A percentile compares a stretch with the other conserved stretches of the same genome.
Evolutionary conservation across 768 basidiomycete genomes (phyloP).

Genomic region (Naganishia vishniacii): DNA sequence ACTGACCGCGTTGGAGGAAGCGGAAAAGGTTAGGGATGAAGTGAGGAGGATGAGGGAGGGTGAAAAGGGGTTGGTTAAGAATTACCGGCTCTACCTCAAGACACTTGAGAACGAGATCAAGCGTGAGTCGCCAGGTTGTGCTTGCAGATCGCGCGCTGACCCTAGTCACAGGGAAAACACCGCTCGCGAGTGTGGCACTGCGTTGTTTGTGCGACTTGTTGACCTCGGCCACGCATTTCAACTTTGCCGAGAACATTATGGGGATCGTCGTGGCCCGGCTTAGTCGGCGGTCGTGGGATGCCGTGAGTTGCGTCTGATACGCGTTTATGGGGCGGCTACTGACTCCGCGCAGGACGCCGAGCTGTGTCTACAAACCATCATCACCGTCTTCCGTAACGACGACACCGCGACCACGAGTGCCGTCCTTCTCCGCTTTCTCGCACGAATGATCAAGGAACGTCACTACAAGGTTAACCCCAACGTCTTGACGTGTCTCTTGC

Average conservation of each 20-base stretch:
- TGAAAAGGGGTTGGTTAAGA: constrained; percentile 83
- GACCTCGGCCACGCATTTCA: constrained; percentile 84
- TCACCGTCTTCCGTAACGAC: constrained; percentile 76
- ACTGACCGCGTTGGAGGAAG: constrained; percentile 81
- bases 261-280: constrained; percentile 73
- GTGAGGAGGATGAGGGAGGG: constrained; percentile 84
- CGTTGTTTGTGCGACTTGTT: constrained; percentile 83
- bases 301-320: constrained; percentile 56
- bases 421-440: constrained; percentile 80
- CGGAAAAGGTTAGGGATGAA: constrained; percentile 89
- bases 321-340: neutral
- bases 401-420: constrained; percentile 73
- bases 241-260: constrained; percentile 90
- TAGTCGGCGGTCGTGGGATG: constrained; percentile 82
- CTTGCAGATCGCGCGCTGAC: too few species aligned
- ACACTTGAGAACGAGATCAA: constrained; percentile 80
- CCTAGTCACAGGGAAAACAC: constrained; percentile 37
- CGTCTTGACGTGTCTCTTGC: constrained; percentile 73
- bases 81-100: constrained; percentile 84
- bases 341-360: constrained; percentile 64
- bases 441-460: constrained; percentile 92
- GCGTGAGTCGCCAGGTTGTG: constrained; percentile 52
- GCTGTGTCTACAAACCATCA: constrained; percentile 72
- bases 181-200: constrained; percentile 59
- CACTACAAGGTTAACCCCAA: constrained; percentile 84